Base-by-base conservation (phyloP, 2,329 filamentous ascomycete genomes). In the Penicillium sp. region DNA sequence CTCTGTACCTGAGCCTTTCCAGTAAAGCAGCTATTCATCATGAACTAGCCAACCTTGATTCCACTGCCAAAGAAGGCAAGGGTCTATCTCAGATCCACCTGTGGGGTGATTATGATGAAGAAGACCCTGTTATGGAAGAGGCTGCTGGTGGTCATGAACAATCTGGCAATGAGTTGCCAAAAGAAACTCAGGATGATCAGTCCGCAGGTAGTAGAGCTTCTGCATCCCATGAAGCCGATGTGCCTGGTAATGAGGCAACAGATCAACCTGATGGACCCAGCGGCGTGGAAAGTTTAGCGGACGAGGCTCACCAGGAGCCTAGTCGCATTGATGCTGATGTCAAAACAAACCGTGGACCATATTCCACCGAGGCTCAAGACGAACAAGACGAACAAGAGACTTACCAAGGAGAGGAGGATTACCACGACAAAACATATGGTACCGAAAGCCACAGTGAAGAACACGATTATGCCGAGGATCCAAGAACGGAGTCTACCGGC, bases 1-100 rank as follows among this genome's bases (percentile, higher is more conserved):
- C 84, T 15, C 75, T 88, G n/a, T 83, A 85, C 62, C 73, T 88
- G 53, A 77, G 77, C 9, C 74, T 89, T 49, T 76, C 74, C 50
- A 80, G 79, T 20, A 83, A 81, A 64, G 73, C 79, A 40, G 81
- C 80, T 46, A 81, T 87, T 64, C 72, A 75, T 3, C 77, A 78
- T 42, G 79, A 82, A 54, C 70, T 88, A 27, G 71, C 74, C 33
- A 76, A 79, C 58, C 75, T 89, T 45, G 73, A 76, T 43, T 72
- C 77, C 60, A 80, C 79, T 64, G 83, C 79, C 54, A 75, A 77
- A 20, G 77, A 83, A 61, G 84, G 85, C 18, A 82, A 83, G 68
- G 84, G 84, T 12, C 75, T 85, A 53, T 80, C 81, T 2, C 74
- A 80, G 27, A 71, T 85, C 45, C 66, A 70, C 35, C 53, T 61